A percentile compares a stretch with the other conserved stretches of the same genome.
These are phyloP conservation scores for Urtica urens DNA, from an alignment of 306 rosid species.

Conservation along the genomic window DNA sequence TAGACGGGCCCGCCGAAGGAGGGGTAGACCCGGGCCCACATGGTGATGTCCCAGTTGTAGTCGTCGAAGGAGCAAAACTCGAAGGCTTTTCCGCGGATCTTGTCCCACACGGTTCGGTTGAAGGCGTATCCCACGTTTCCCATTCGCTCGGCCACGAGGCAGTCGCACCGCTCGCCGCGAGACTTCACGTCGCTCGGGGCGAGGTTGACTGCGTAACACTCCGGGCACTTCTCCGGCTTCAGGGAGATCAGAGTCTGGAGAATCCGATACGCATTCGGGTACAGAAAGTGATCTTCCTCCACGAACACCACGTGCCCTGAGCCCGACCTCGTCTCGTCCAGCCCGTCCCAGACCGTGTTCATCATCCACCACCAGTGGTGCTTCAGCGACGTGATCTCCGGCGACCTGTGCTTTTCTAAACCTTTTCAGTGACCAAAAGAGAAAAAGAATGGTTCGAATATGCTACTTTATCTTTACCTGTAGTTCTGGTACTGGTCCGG, in stretches of 20 bases:
- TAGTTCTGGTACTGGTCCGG: conserved; percentile 93
- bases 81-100: conserved; percentile 63
- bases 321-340: conserved; percentile 52
- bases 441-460: no score
- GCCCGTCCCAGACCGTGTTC: conserved; percentile 90
- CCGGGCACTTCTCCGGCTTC: conserved; percentile 68
- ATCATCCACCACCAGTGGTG: conserved; percentile 99
- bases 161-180: conserved; percentile 64
- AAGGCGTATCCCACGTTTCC: conserved; percentile 87
- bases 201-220: conserved; percentile 83
- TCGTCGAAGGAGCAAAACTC: conserved; percentile 85
- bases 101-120: conserved; percentile 77
- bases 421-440: no score
- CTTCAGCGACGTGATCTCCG: conserved; percentile 81
- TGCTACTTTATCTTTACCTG: no score
- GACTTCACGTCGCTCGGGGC: conserved; percentile 96
- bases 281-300: conserved; percentile 85
- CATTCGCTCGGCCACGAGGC: conserved; percentile 85
- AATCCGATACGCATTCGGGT: conserved; percentile 85
- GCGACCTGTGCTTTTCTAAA: conserved; percentile 68
- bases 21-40: conserved; percentile 98
- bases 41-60: conserved; percentile 95
- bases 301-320: conserved; percentile 75
- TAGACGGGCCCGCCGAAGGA: conserved; percentile 84
- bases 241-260: conserved; percentile 47